Conservation (phyloP, 371 early-diverging fungal genomes). For the Mucor mucedo region DNA sequence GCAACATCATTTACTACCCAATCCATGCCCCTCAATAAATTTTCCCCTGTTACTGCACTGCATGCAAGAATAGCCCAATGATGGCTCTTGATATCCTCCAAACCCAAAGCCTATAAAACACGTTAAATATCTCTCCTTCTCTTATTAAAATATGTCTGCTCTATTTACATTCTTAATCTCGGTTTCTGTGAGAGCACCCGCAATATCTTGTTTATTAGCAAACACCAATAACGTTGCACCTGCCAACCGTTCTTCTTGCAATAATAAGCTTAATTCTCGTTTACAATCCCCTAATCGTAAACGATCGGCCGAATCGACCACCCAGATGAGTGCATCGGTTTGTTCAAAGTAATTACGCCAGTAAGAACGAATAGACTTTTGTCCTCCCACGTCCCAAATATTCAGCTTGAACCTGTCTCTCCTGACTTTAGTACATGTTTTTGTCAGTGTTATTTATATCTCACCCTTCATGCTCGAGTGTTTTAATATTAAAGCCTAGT, state of each 20-base stretch:
- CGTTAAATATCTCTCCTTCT: constrained; percentile 42
- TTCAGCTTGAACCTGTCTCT: constrained; percentile 40
- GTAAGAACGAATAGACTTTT: constrained; percentile 95
- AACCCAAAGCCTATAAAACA: constrained; percentile 51
- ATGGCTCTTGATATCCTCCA: constrained; percentile 82
- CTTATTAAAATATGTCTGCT: constrained; percentile 8
- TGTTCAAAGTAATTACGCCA: constrained; percentile 99
- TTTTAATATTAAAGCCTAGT: constrained; percentile 95
- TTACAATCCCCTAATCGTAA: constrained; percentile 83
- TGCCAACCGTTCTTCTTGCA: constrained; percentile 90
- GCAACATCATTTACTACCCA: constrained; percentile 95
- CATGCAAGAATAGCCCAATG: constrained; percentile 93
- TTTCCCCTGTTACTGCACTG: constrained; percentile 90
- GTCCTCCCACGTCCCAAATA: constrained; percentile 97
- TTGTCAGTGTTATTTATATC: neutral
- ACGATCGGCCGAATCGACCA: constrained; percentile 95
- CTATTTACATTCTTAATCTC: constrained; percentile 65
- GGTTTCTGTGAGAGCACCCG: constrained; percentile 74
- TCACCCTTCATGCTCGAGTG: constrained; percentile 83
- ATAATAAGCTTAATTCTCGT: constrained; percentile 74
- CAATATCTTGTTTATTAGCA: constrained; percentile 97
- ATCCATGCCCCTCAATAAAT: constrained; percentile 87
- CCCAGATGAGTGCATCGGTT: constrained; percentile 98
- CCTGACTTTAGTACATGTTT: constrained; percentile 1
- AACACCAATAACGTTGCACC: constrained; percentile 93